These are phyloP conservation scores for Boletellus deceptivus DNA, from an alignment of 1,284 basidiomycete genomes.

Conservation along the genomic window DNA sequence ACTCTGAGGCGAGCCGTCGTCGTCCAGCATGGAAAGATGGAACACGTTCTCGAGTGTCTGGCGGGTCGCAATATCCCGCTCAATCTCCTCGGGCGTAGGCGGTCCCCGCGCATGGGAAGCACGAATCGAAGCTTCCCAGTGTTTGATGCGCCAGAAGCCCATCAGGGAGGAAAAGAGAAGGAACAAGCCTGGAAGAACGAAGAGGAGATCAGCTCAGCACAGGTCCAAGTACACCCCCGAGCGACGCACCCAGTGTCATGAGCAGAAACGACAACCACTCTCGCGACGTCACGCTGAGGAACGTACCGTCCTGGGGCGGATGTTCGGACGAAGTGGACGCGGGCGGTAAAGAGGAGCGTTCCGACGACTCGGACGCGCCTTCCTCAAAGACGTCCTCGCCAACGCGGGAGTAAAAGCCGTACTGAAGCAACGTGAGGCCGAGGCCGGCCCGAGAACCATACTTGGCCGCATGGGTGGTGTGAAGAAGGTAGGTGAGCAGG, in stretches of 20 bases:
- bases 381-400: constrained; percentile 28
- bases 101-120: constrained; percentile 37
- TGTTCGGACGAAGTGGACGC: constrained; percentile 19
- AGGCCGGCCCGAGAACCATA: constrained; percentile 93
- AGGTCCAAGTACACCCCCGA: background rate
- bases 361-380: constrained; percentile 2
- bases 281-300: constrained; percentile 41
- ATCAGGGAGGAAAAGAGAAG: constrained; percentile 76
- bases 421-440: constrained; percentile 92
- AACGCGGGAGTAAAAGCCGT: constrained; percentile 62
- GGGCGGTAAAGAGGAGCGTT: constrained; percentile 13
- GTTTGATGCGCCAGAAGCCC: constrained; percentile 83
- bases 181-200: constrained; percentile 70
- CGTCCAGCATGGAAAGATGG: constrained; percentile 32
- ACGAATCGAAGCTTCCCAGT: constrained; percentile 69
- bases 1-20: constrained; percentile 17
- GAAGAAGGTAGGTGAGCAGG: constrained; percentile 89
- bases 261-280: constrained; percentile 90
- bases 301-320: constrained; percentile 9
- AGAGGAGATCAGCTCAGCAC: constrained; percentile 6
- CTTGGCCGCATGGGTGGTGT: constrained; percentile 94
- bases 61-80: constrained; percentile 46
- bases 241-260: constrained; percentile 74
- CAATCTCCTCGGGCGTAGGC: constrained; percentile 42
- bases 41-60: constrained; percentile 49